Base-by-base conservation (phyloP, 2,329 filamentous ascomycete genomes). In the Furcasterigmium sp. region DNA sequence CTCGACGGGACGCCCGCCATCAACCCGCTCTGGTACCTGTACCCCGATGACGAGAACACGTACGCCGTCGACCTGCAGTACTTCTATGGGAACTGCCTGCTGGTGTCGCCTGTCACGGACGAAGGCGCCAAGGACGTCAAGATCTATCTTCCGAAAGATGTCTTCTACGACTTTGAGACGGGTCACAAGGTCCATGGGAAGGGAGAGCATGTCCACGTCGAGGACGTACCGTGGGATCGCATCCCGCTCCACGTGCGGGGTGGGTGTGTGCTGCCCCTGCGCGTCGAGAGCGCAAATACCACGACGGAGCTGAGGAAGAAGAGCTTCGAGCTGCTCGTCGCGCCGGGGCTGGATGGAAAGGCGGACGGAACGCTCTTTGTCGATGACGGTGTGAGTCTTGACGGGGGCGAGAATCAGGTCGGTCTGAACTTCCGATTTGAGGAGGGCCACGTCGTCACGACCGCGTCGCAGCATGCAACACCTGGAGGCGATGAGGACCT, bases 81-180 rank as follows among this genome's bases (percentile, higher is more conserved):
- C 64, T 65, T 90, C 37, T 76, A 89, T 25, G 85, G 85, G 2
- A 68, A 72, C 1, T 75, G 76, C 2, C 61, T 89, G 32, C 64
- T 90, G 53, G 73, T 90, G 23, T 79, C 78, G 0, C 85, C 85
- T 0, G 83, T 84, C 0, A 72, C 89, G 2, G 75, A 72, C 34
- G 80, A 81, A 49, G 80, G 77, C 8, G 76, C 76, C 15, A 75
- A 65, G 0, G 74, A 70, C 2, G 84, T 87, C 8, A 65, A 77
- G 20, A 85, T 81, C 21, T 76, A 87, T 4, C 89, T 90, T 59
- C 85, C 85, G 0, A 84, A 84, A 7, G 76, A 78, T 32, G 60
- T 80, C 3, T 91, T 85, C 82, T 91, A 89, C 54, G 85, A 91
- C 58, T 91, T 85, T 84, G 89, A 89, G 60, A 84, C 75, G n/a